These are phyloP conservation scores for Colletotrichum cereale DNA, from an alignment of 2,329 filamentous ascomycete genomes.

Conservation along the genomic window DNA sequence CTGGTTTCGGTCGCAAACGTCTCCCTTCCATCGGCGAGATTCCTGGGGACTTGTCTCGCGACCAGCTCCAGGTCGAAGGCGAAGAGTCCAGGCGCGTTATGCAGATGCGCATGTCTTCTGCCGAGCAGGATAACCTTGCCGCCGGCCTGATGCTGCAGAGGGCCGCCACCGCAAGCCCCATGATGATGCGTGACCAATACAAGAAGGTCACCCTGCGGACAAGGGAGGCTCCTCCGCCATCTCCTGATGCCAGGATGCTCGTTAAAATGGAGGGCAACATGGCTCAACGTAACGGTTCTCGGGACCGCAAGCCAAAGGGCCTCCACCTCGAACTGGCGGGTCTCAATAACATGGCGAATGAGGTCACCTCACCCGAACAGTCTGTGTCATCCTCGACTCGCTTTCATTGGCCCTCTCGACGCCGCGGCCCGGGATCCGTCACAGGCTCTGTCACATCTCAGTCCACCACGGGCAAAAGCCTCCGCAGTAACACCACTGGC, in stretches of 20 bases:
- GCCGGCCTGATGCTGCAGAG: constrained; percentile 67
- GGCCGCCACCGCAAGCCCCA: constrained; percentile 76
- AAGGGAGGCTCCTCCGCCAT: constrained; percentile 71
- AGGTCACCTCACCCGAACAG: constrained; percentile 68
- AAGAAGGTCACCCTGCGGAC: constrained; percentile 45
- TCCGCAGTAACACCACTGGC: constrained; percentile 62
- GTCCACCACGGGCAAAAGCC: constrained; percentile 64
- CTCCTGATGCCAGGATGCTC: constrained; percentile 70
- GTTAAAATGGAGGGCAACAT: constrained; percentile 71
- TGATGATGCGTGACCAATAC: constrained; percentile 67
- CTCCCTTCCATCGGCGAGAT: constrained; percentile 84
- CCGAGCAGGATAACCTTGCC: constrained; percentile 57
- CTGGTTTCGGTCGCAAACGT: constrained; percentile 72
- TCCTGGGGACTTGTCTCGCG: constrained; percentile 54
- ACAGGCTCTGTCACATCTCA: constrained; percentile 69
- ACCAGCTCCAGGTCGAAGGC: constrained; percentile 39
- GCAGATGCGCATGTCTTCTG: constrained; percentile 53
- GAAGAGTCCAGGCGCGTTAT: constrained; percentile 41
- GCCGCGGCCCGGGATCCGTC: constrained; percentile 67
- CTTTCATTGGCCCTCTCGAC: constrained; percentile 67
- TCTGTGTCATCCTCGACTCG: constrained; percentile 66
- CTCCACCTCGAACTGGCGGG: constrained; percentile 69
- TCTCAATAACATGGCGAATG: constrained; percentile 57
- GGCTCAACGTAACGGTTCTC: constrained; percentile 75
- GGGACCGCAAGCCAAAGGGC: constrained; percentile 82